A percentile compares a stretch with the other conserved stretches of the same genome.
phyloP scores from a whole-genome alignment of 345 rosid species.

The Eucalyptus virginea region DNA sequence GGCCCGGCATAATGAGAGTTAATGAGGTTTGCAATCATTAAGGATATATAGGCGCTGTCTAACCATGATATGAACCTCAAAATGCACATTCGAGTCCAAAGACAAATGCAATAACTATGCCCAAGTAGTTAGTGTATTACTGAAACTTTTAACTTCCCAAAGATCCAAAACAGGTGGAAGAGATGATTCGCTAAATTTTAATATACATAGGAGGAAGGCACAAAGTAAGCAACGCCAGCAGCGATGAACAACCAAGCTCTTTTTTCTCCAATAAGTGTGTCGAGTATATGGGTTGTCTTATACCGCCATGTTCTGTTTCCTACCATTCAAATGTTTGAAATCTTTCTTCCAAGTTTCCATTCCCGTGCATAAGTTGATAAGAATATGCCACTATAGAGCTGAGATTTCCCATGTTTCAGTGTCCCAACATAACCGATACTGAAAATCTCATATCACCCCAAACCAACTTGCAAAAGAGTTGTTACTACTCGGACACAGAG shows the following conservation, averaged over 20 bases:
- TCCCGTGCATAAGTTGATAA: background rate
- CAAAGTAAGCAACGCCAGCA: background rate
- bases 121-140: background rate
- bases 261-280: background rate
- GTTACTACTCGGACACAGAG: background rate
- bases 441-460: background rate
- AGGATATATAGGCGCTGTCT: background rate
- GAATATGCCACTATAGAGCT: background rate
- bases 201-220: background rate
- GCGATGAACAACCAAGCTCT: background rate
- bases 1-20: background rate
- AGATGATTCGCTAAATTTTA: background rate
- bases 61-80: background rate
- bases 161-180: background rate
- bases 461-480: background rate
- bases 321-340: background rate
- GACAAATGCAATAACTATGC: background rate
- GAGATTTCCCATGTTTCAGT: background rate
- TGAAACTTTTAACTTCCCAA: background rate
- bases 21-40: background rate
- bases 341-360: background rate
- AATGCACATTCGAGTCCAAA: background rate
- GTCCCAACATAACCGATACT: background rate
- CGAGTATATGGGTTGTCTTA: rapidly evolving
- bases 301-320: background rate